These are phyloP conservation scores for Ophiorrhiza pumila DNA, from an alignment of 257 asterid genomes.

Conservation along the genomic window DNA sequence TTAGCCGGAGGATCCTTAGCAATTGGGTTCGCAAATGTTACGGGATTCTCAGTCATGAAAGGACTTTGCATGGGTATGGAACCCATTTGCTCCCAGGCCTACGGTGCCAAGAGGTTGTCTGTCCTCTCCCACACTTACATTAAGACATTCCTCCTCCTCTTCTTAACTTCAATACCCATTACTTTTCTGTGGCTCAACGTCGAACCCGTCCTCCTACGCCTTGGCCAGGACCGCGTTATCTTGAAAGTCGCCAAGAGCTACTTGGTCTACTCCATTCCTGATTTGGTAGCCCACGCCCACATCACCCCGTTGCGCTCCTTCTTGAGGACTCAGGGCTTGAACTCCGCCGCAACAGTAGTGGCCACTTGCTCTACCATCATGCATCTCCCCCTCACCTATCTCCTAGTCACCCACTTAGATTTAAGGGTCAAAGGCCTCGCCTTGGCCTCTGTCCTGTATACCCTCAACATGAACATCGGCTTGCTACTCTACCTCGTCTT, in stretches of 20 bases:
- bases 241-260: constrained; percentile 50
- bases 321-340: constrained; percentile 60
- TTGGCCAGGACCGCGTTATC: constrained; percentile 66
- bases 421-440: constrained; percentile 64
- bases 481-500: constrained; percentile 40
- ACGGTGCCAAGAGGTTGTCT: constrained; percentile 60
- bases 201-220: constrained; percentile 41
- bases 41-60: constrained; percentile 73
- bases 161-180: constrained; percentile 55
- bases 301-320: constrained; percentile 57
- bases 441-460: constrained; percentile 51
- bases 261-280: constrained; percentile 56
- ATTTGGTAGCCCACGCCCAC: constrained; percentile 55
- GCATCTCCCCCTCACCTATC: constrained; percentile 62
- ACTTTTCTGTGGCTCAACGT: constrained; percentile 59
- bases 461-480: constrained; percentile 60
- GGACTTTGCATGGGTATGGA: constrained; percentile 85
- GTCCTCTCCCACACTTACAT: constrained; percentile 59
- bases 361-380: constrained; percentile 52
- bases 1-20: constrained; percentile 87
- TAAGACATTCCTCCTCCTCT: constrained; percentile 61
- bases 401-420: constrained; percentile 48
- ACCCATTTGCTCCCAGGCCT: constrained; percentile 85
- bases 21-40: constrained; percentile 71
- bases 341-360: constrained; percentile 53